Conservation (phyloP, 2,329 filamentous ascomycete genomes). For the Aureobasidium sp. region DNA sequence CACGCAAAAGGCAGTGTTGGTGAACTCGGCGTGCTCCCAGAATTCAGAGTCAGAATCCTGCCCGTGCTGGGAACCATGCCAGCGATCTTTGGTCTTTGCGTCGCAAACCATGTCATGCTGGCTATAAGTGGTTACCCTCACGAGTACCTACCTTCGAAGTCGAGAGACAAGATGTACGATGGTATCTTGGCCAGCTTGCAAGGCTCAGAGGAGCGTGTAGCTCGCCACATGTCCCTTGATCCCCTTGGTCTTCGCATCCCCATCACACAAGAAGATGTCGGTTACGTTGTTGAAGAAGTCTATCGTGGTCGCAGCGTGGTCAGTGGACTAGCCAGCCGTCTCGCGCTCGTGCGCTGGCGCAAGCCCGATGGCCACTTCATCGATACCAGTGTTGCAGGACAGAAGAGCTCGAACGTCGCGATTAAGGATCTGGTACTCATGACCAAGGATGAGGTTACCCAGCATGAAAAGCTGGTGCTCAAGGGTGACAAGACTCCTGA, state of each 20-base stretch:
- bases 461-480: conserved; percentile 74
- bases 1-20: conserved; percentile 78
- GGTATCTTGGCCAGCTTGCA: conserved; percentile 70
- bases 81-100: conserved; percentile 84
- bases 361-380: conserved; percentile 57
- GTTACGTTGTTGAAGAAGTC: conserved; percentile 84
- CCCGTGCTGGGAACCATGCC: conserved; percentile 97
- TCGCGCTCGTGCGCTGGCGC: conserved; percentile 75
- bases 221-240: conserved; percentile 47
- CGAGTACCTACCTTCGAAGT: conserved; percentile 74
- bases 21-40: conserved; percentile 79
- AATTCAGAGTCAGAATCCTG: conserved; percentile 90
- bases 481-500: conserved; percentile 59
- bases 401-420: conserved; percentile 65
- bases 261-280: conserved; percentile 70
- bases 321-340: conserved; percentile 70
- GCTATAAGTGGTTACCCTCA: conserved; percentile 74
- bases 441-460: conserved; percentile 81
- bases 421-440: conserved; percentile 74
- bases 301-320: conserved; percentile 76
- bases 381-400: conserved; percentile 59
- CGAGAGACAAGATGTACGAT: conserved; percentile 87
- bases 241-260: conserved; percentile 70
- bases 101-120: conserved; percentile 88
- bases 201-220: conserved; percentile 68